Percentiles rank a stretch among this genome's conserved stretches.
Evolutionary conservation across 2,329 filamentous ascomycete species (phyloP).

Genomic region (Colletotrichum echinochloae): DNA sequence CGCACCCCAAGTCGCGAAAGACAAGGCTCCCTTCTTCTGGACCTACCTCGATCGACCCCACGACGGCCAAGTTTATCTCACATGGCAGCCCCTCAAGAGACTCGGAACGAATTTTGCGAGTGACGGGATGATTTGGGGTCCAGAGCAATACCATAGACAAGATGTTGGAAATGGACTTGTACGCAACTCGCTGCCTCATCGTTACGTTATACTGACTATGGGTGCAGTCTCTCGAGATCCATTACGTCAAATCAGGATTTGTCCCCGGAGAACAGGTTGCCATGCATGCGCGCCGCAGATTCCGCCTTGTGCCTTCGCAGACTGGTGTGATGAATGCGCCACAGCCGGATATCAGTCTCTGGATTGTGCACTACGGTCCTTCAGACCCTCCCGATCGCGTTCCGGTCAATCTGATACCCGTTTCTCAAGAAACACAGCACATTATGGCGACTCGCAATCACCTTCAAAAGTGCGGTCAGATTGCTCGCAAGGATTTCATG

Average conservation of each 20-base stretch:
- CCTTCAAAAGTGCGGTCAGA: conserved; percentile 81
- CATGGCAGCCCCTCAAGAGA: conserved; percentile 86
- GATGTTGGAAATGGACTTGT: conserved; percentile 74
- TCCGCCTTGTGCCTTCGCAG: conserved; percentile 82
- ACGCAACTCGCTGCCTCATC: conserved; percentile 46
- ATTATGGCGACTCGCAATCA: conserved; percentile 72
- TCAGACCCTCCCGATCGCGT: conserved; percentile 80
- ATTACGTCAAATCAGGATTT: conserved; percentile 84
- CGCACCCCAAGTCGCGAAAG: conserved; percentile 86
- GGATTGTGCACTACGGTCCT: conserved; percentile 90
- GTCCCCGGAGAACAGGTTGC: conserved; percentile 80
- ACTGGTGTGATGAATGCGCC: conserved; percentile 76
- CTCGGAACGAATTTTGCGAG: conserved; percentile 82
- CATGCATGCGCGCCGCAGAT: conserved; percentile 84
- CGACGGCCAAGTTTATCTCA: conserved; percentile 85
- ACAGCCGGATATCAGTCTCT: conserved; percentile 83
- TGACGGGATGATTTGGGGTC: conserved; percentile 92
- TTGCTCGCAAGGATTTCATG: conserved; percentile 94
- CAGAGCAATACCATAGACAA: conserved; percentile 81
- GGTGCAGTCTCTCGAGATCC: conserved; percentile 86
- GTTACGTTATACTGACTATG: neutral
- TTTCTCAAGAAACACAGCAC: conserved; percentile 70
- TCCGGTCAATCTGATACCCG: conserved; percentile 74
- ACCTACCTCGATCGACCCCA: conserved; percentile 86
- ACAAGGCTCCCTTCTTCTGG: conserved; percentile 91